phyloP scores from a whole-genome alignment of 2,329 filamentous ascomycete genomes.

The Fusarium sp. region DNA sequence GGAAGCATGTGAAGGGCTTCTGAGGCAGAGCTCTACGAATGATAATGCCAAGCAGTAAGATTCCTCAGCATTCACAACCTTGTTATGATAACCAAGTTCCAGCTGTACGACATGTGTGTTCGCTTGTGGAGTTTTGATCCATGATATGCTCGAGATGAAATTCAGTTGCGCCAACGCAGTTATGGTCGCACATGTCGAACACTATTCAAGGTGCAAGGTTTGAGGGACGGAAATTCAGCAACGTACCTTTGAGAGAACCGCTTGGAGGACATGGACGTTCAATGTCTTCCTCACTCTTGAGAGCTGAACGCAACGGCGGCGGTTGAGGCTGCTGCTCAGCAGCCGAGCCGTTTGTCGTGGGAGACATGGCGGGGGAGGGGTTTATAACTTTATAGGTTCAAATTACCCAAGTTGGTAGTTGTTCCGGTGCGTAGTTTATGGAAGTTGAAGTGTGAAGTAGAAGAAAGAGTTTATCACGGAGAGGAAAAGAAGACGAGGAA shows the following conservation, averaged over 20 bases:
- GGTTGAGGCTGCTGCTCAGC: constrained; percentile 38
- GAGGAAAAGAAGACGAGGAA: constrained; percentile 15
- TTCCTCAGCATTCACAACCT: background rate
- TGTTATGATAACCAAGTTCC: background rate
- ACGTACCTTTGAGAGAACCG: constrained; percentile 60
- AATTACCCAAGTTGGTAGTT: background rate
- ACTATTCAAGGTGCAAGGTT: background rate
- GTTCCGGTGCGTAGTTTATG: background rate
- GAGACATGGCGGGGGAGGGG: constrained; percentile 45
- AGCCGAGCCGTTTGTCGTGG: constrained; percentile 41
- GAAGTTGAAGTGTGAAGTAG: background rate
- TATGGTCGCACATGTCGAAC: background rate
- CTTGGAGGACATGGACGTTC: constrained; percentile 54
- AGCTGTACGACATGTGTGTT: background rate
- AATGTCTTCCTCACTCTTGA: constrained; percentile 60
- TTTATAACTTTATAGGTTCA: constrained; percentile 1
- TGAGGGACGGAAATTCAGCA: background rate
- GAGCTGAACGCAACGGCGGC: constrained; percentile 56
- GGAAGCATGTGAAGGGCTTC: constrained; percentile 9
- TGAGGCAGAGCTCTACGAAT: background rate
- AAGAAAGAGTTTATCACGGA: constrained; percentile 19
- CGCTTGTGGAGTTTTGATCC: background rate
- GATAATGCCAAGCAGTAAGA: background rate
- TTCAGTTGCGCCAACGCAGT: constrained; percentile 16
- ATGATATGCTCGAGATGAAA: constrained; percentile 11